These are phyloP conservation scores for Lentinus tigrinus DNA, from an alignment of 768 basidiomycete genomes.

Conservation along the genomic window DNA sequence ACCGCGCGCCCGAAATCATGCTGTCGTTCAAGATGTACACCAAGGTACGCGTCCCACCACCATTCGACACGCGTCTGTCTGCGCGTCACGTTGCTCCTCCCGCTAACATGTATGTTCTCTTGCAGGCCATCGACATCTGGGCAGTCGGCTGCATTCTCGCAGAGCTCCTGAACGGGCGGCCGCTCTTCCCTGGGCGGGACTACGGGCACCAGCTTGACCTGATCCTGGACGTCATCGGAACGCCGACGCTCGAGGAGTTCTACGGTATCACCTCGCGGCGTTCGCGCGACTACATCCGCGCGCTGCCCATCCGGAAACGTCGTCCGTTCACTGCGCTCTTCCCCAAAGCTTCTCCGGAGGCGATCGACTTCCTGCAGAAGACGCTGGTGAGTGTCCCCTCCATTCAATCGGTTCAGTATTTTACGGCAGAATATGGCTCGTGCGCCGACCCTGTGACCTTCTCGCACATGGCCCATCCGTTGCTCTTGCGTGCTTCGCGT, in stretches of 20 bases:
- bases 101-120: background rate
- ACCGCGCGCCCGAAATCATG: slow-evolving; percentile 94
- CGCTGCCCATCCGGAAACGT: slow-evolving; percentile 79
- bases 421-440: too few species aligned
- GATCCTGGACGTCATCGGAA: slow-evolving; percentile 87
- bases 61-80: too few species aligned
- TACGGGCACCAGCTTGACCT: slow-evolving; percentile 87
- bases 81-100: slow-evolving; percentile 10
- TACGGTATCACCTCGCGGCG: slow-evolving; percentile 84
- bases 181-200: slow-evolving; percentile 85
- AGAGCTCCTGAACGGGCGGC: slow-evolving; percentile 77
- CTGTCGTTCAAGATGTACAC: slow-evolving; percentile 89
- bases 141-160: slow-evolving; percentile 76
- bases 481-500: background rate
- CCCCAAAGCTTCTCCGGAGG: slow-evolving; percentile 72
- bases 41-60: slow-evolving; percentile 41
- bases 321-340: slow-evolving; percentile 70
- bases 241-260: slow-evolving; percentile 87
- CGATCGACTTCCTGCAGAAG: slow-evolving; percentile 69
- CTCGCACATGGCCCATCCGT: background rate
- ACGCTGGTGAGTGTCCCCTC: slow-evolving; percentile 50
- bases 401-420: background rate
- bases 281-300: slow-evolving; percentile 85
- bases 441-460: background rate
- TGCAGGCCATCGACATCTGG: slow-evolving; percentile 71